These are phyloP conservation scores for Diaporthe ampelina DNA, from an alignment of 2,329 filamentous ascomycete species.

Conservation along the genomic window DNA sequence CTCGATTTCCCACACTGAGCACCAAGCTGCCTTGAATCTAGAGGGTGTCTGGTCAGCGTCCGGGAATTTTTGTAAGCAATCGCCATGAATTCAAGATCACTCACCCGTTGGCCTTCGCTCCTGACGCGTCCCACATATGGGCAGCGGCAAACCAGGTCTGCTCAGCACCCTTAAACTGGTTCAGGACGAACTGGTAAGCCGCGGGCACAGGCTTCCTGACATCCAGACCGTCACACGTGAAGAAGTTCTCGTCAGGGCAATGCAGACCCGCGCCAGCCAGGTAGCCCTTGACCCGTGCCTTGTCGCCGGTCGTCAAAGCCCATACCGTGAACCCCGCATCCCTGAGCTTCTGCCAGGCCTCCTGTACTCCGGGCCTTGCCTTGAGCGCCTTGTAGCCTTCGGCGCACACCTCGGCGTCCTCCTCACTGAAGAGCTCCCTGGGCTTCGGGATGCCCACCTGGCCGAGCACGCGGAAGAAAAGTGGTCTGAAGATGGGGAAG, in stretches of 20 bases:
- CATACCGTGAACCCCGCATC: constrained; percentile 65
- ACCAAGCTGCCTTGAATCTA: constrained; percentile 66
- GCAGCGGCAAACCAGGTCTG: constrained; percentile 70
- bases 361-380: constrained; percentile 55
- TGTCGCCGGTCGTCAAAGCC: constrained; percentile 67
- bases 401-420: constrained; percentile 56
- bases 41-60: neutral
- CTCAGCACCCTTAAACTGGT: constrained; percentile 53
- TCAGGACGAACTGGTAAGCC: constrained; percentile 60
- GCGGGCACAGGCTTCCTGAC: constrained; percentile 64
- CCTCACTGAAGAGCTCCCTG: constrained; percentile 56
- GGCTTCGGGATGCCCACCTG: constrained; percentile 60
- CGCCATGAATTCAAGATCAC: constrained; percentile 22
- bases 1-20: constrained; percentile 66
- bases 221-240: constrained; percentile 63
- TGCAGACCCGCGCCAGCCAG: constrained; percentile 63
- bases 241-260: constrained; percentile 64
- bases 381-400: constrained; percentile 54
- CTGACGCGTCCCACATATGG: constrained; percentile 72
- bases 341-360: constrained; percentile 59
- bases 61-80: neutral
- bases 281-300: constrained; percentile 64
- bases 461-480: constrained; percentile 64
- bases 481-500: constrained; percentile 55
- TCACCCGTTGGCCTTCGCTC: constrained; percentile 62